Conservation (phyloP, 805 yeast genomes). For the Ogataea minuta region DNA sequence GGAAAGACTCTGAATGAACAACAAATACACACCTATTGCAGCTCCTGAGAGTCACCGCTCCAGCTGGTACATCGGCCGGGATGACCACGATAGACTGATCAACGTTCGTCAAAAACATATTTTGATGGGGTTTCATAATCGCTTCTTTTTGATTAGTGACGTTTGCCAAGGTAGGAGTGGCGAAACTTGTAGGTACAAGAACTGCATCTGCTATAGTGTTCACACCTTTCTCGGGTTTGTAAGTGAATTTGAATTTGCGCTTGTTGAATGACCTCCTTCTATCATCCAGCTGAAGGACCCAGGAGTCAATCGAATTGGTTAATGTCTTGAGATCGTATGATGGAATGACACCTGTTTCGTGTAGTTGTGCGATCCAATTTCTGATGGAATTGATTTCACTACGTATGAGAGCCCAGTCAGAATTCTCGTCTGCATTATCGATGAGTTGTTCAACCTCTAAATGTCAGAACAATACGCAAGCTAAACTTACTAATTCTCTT, state of each 20-base stretch:
- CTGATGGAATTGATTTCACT: constrained; percentile 18
- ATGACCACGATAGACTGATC: constrained; percentile 13
- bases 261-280: constrained; percentile 14
- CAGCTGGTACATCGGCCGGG: constrained; percentile 10
- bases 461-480: not conserved
- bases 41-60: constrained; percentile 23
- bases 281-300: constrained; percentile 22
- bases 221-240: constrained; percentile 12
- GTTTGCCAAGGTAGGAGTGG: constrained; percentile 12
- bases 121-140: not conserved
- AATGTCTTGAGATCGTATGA: constrained; percentile 27
- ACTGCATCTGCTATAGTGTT: not conserved
- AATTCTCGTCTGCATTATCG: not conserved
- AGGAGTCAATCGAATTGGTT: constrained; percentile 17
- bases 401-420: constrained; percentile 9
- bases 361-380: constrained; percentile 18
- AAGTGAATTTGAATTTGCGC: constrained; percentile 24
- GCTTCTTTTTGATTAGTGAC: not conserved
- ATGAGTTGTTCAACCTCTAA: constrained; percentile 6
- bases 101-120: constrained; percentile 14
- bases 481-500: not conserved
- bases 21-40: constrained; percentile 16
- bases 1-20: constrained; percentile 21
- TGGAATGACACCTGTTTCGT: constrained; percentile 20
- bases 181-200: not conserved